Conservation (phyloP, 2,329 filamentous ascomycete genomes). For the Tolypocladium sp. region DNA sequence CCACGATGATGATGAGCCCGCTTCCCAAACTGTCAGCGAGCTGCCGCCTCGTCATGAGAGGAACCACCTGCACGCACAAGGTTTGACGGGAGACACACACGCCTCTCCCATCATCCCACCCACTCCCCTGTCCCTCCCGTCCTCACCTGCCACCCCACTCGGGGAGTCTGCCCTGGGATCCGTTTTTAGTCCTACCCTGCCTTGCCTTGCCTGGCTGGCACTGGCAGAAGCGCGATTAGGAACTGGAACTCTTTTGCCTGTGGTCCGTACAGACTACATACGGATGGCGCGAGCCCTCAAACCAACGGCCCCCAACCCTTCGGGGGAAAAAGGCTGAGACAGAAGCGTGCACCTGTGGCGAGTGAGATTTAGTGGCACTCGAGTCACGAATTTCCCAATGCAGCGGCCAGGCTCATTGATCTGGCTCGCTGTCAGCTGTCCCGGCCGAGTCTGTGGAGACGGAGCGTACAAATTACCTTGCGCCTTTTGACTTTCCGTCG, state of each 20-base stretch:
- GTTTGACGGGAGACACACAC: background rate
- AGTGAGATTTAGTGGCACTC: background rate
- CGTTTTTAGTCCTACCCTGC: background rate
- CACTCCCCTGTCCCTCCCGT: too few relatives aligned
- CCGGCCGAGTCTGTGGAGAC: background rate
- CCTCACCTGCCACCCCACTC: background rate
- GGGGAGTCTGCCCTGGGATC: background rate
- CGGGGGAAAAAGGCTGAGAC: background rate
- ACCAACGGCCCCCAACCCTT: background rate
- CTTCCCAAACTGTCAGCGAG: background rate
- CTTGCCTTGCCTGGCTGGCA: background rate
- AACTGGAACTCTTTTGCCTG: too few relatives aligned
- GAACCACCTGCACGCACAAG: background rate
- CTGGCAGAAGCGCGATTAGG: background rate
- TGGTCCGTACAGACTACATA: too few relatives aligned
- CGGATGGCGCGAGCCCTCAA: too few relatives aligned
- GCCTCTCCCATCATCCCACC: background rate
- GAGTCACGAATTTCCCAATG: background rate
- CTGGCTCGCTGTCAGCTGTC: background rate
- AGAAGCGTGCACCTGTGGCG: background rate
- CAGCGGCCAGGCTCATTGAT: background rate
- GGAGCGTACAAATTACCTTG: too few relatives aligned
- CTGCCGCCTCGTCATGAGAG: background rate
- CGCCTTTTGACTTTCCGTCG: background rate
- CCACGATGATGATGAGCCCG: background rate